Conservation (phyloP, 352 stramenopile genomes). For the Globisporangium paroecandrum region DNA sequence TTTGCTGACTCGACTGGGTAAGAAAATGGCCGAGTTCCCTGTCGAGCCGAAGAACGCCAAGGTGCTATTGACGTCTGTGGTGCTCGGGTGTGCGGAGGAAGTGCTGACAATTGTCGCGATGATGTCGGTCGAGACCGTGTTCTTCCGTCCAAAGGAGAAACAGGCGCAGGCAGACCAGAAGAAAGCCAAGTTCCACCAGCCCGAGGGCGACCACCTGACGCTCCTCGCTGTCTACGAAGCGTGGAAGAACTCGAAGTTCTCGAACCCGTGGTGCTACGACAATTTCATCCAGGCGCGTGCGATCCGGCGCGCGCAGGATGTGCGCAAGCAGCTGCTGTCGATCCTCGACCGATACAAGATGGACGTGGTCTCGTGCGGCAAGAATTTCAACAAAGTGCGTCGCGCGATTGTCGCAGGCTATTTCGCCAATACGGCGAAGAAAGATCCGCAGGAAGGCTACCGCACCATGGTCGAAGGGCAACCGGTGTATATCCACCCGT, state of each 20-base stretch:
- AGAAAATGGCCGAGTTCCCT: conserved; percentile 99
- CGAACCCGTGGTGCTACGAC: conserved; percentile 99
- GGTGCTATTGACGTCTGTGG: conserved; percentile 97
- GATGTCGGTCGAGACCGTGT: conserved; percentile 98
- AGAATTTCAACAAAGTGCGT: conserved; percentile 97
- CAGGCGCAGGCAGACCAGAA: conserved; percentile 98
- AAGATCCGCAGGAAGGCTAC: conserved; percentile 98
- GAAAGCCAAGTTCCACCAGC: conserved; percentile 98
- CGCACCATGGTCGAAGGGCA: conserved; percentile 98
- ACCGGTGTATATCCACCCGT: conserved; percentile 98
- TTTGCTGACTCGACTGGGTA: conserved; percentile 88
- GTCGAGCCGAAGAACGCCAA: conserved; percentile 99
- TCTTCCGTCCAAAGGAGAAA: conserved; percentile 98
- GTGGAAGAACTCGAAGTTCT: conserved; percentile 98
- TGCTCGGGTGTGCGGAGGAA: conserved; percentile 98
- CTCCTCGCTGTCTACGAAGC: conserved; percentile 97
- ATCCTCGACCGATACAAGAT: conserved; percentile 99
- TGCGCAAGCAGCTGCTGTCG: conserved; percentile 98
- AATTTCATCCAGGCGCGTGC: conserved; percentile 98
- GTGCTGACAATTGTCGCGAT: conserved; percentile 99
- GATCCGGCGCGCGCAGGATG: conserved; percentile 96
- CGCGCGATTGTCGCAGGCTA: conserved; percentile 98
- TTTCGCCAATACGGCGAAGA: conserved; percentile 99
- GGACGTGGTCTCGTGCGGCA: conserved; percentile 95
- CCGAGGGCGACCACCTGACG: conserved; percentile 98